Conservation (phyloP, 2,329 filamentous ascomycete species). For the Scopulariopsis brevicaulis region DNA sequence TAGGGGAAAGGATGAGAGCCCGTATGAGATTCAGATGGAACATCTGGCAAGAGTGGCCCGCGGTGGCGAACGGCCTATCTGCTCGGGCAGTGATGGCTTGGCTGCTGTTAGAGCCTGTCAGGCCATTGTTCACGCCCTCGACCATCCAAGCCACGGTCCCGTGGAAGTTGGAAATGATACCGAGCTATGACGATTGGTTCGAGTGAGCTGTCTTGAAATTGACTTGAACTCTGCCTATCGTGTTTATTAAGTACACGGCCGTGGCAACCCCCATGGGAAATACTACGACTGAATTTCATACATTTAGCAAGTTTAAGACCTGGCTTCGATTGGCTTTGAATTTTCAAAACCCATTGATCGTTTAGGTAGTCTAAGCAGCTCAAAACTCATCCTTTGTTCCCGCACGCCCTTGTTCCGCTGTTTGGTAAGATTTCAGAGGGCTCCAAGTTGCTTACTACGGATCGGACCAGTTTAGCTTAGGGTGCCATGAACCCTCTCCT, state of each 20-base stretch:
- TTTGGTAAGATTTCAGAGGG: neutral
- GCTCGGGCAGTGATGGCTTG: neutral
- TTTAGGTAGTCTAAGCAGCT: neutral
- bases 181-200: neutral
- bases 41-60: neutral
- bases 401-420: neutral
- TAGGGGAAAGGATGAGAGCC: neutral
- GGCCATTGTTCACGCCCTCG: neutral
- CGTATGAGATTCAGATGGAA: neutral
- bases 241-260: neutral
- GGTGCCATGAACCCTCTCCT: too few species aligned
- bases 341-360: neutral
- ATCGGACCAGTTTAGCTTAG: too few species aligned
- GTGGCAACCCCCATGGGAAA: neutral
- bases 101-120: neutral
- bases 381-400: neutral
- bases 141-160: neutral
- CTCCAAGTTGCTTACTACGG: too few species aligned
- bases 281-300: neutral
- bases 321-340: neutral
- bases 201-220: neutral
- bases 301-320: neutral
- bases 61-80: neutral
- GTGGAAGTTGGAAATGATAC: neutral
- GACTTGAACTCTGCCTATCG: too few species aligned